Base-by-base conservation (phyloP, 306 rosid genomes). In the Rosa rugosa region DNA sequence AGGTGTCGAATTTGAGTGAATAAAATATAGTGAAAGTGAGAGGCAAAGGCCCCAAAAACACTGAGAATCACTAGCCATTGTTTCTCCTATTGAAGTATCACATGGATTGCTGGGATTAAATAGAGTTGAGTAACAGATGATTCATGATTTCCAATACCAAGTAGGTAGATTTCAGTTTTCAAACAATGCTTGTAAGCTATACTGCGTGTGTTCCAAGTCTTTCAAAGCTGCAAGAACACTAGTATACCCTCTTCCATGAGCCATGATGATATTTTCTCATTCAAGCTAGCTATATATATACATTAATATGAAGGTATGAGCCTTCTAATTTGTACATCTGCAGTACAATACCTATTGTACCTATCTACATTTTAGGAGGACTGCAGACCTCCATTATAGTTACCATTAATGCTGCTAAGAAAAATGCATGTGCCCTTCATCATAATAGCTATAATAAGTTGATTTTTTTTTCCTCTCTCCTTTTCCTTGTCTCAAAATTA, bases 221-320 rank as follows among this genome's bases (percentile, higher is more conserved):
- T 75, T 77, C 79, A 83, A 79, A 59, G 83, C 83, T 70, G 85
- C 86, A 81, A 80, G 54, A 64, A 68, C 77, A 65, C 77, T 77
- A 66, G 71, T 47, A 75, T 81, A n/a, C 75, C 76, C 66, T 80
- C 76, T 11, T 69, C 78, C 31, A 22, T 74, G 53, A 46, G 17
- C 82, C 77, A 83, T 79, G 80, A 86, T 86, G 79, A 72, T 78
- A 71, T 42, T 80, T 77, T 78, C 79, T 83, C 80, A 80, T 80
- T 51, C 65, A 86, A 83, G 88, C 67, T 78, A 79, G 72, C 66
- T 71, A 53, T 56, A 31, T 16, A 44, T 71, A 36, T 38, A 72
- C 38, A 56, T 77, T 36, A 65, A 77, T 18, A 42, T 18, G 73
- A 62, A 81, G 67, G 47, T 34, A 25, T 49, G 41, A n/a, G 54